These are phyloP conservation scores for Mytilinidion resinicola DNA, from an alignment of 495 filamentous ascomycete species.

Conservation along the genomic window DNA sequence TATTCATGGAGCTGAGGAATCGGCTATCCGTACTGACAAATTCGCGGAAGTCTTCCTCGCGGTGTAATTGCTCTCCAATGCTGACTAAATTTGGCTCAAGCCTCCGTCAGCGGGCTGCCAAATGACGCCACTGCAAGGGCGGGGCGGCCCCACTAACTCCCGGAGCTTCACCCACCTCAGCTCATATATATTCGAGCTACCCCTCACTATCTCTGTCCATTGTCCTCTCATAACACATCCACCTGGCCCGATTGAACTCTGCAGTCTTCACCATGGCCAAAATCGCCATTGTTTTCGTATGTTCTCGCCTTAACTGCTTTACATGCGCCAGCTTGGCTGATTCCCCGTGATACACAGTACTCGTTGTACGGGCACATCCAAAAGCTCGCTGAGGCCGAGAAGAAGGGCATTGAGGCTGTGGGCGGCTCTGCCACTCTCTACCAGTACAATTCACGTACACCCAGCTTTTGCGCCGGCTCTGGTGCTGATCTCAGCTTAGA, in stretches of 20 bases:
- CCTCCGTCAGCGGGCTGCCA: too few species aligned
- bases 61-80: too few species aligned
- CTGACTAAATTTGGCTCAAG: too few species aligned
- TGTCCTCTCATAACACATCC: background rate
- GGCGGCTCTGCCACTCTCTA: conserved; percentile 73
- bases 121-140: too few species aligned
- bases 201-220: too few species aligned
- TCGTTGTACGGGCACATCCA: conserved; percentile 71
- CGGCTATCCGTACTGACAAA: too few species aligned
- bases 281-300: conserved; percentile 83
- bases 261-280: conserved; percentile 67
- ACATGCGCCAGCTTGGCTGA: background rate
- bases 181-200: too few species aligned
- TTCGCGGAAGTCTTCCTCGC: too few species aligned
- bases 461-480: background rate
- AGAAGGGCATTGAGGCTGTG: conserved; percentile 80
- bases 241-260: background rate
- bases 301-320: conserved; percentile 31
- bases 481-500: conserved; percentile 28
- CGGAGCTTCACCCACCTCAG: too few species aligned
- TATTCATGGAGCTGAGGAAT: too few species aligned
- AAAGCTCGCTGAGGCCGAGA: conserved; percentile 68
- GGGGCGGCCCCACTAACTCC: too few species aligned
- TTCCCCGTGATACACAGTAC: conserved; percentile 51
- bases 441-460: conserved; percentile 53